These are phyloP conservation scores for Pseudopithomyces maydicus DNA, from an alignment of 2,329 filamentous ascomycete genomes.

Conservation along the genomic window DNA sequence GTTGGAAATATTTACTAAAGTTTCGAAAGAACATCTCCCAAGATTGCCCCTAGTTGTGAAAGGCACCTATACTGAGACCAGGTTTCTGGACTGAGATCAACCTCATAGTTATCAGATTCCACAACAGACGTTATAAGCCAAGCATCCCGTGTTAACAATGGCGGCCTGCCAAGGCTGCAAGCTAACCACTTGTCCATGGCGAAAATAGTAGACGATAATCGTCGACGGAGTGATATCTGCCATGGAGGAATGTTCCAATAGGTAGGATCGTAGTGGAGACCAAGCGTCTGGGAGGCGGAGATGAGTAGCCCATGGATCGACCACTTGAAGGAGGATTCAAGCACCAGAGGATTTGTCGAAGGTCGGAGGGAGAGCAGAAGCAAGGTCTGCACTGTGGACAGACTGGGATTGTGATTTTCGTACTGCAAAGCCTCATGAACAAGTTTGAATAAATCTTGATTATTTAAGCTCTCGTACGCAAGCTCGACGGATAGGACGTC, in stretches of 20 bases:
- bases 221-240: constrained; percentile 14
- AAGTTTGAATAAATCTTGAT: constrained; percentile 9
- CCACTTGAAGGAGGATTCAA: constrained; percentile 5
- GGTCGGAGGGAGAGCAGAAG: constrained; percentile 11
- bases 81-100: too few species aligned
- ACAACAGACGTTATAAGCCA: constrained; percentile 15
- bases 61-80: too few species aligned
- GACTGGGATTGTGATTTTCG: constrained; percentile 12
- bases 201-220: constrained; percentile 4
- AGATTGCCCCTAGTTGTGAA: too few species aligned
- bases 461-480: constrained; percentile 13
- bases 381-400: constrained; percentile 9
- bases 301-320: constrained; percentile 14
- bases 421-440: constrained; percentile 11
- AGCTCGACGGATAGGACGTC: constrained; percentile 16
- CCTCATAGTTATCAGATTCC: too few species aligned
- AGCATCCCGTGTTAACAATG: constrained; percentile 9
- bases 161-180: constrained; percentile 13
- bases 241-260: constrained; percentile 13
- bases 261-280: constrained; percentile 13
- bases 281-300: constrained; percentile 10
- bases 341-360: constrained; percentile 13
- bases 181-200: constrained; percentile 10
- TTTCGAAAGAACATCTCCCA: too few species aligned
- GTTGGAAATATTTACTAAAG: too few species aligned